A percentile compares a stretch with the other conserved stretches of the same genome.
Evolutionary conservation across 805 yeast species (phyloP).

Genomic region (Cyberlindnera bimundalis): DNA sequence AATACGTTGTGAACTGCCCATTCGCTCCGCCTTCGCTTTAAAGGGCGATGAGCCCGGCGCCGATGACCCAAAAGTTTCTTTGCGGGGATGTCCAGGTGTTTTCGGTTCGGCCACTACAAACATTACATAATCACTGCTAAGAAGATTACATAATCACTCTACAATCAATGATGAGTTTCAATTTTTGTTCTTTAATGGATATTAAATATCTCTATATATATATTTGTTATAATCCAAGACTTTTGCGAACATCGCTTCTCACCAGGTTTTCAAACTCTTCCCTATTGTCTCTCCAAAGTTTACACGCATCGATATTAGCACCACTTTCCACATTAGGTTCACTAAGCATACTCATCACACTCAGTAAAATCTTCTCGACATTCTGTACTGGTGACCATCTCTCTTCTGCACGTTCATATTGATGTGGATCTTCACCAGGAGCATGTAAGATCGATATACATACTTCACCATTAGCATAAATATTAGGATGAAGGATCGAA

Average conservation of each 20-base stretch:
- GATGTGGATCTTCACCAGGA: conserved; percentile 96
- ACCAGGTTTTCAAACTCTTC: conserved; percentile 64
- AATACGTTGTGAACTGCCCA: too few species aligned
- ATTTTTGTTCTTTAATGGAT: too few species aligned
- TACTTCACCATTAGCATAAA: conserved; percentile 91
- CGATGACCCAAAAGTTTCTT: neutral
- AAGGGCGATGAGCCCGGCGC: neutral
- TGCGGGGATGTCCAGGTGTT: neutral
- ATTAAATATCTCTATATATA: too few species aligned
- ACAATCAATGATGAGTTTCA: too few species aligned
- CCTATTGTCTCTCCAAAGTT: conserved; percentile 87
- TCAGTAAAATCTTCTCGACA: conserved; percentile 90
- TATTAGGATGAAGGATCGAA: conserved; percentile 87
- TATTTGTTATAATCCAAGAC: conserved; percentile 55
- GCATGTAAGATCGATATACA: conserved; percentile 94
- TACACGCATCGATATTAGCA: conserved; percentile 77
- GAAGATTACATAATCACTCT: too few species aligned
- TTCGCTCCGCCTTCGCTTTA: too few species aligned
- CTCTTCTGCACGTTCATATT: conserved; percentile 93
- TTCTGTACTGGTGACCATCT: conserved; percentile 98
- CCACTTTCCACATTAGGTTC: conserved; percentile 97
- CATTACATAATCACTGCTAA: too few species aligned
- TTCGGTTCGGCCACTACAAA: neutral
- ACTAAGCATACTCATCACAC: conserved; percentile 94
- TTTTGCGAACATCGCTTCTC: conserved; percentile 59